Conservation (phyloP, 805 yeast genomes). For the Candida pseudofarinosa region DNA sequence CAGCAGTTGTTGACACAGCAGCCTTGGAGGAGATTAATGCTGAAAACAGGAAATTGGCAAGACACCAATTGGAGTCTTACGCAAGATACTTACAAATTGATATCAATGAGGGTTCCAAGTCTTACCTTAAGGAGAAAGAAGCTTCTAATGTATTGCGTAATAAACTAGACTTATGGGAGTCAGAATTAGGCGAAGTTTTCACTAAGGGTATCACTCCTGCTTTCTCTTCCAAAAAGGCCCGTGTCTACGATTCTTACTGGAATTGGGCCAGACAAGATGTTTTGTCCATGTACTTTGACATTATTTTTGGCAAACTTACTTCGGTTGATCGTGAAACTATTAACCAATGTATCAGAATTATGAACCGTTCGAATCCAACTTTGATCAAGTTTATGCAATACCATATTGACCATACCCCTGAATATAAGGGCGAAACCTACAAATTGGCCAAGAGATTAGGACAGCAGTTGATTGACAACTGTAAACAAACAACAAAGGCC, state of each 20-base stretch:
- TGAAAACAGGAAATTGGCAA: slow-evolving; percentile 66
- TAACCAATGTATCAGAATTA: slow-evolving; percentile 91
- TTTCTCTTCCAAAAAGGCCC: slow-evolving; percentile 88
- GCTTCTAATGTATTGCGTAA: slow-evolving; percentile 79
- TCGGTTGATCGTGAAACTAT: slow-evolving; percentile 95
- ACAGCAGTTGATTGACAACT: slow-evolving; percentile 90
- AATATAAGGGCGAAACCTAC: slow-evolving; percentile 84
- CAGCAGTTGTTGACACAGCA: slow-evolving; percentile 89
- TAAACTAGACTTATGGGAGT: slow-evolving; percentile 87
- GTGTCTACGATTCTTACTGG: slow-evolving; percentile 97
- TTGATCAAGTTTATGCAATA: slow-evolving; percentile 96
- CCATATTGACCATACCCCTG: slow-evolving; percentile 76
- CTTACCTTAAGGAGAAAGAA: slow-evolving; percentile 76
- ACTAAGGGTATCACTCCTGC: slow-evolving; percentile 88
- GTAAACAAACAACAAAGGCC: slow-evolving; percentile 74
- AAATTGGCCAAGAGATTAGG: slow-evolving; percentile 86
- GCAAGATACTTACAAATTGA: slow-evolving; percentile 95
- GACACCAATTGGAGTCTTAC: slow-evolving; percentile 80
- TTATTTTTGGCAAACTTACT: slow-evolving; percentile 88
- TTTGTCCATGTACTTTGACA: slow-evolving; percentile 88
- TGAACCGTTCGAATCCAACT: slow-evolving; percentile 95
- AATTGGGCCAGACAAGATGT: slow-evolving; percentile 99
- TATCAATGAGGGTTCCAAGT: slow-evolving; percentile 84
- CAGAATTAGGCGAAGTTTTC: slow-evolving; percentile 83
- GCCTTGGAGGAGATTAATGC: slow-evolving; percentile 81